These are phyloP conservation scores for Moringa oleifera DNA, from an alignment of 345 rosid species.

Conservation along the genomic window DNA sequence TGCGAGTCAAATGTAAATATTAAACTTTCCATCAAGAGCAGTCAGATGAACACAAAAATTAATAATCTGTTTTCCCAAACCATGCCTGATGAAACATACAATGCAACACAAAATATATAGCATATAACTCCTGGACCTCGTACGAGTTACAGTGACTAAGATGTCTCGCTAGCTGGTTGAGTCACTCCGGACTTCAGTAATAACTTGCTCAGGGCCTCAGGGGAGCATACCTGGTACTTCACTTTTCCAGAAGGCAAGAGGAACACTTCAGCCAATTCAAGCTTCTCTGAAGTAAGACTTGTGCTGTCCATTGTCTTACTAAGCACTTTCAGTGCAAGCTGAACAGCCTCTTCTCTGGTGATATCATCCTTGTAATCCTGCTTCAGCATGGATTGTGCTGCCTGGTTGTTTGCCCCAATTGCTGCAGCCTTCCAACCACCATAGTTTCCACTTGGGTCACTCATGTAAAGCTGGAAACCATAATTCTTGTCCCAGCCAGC, in stretches of 20 bases:
- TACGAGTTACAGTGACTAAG: no score
- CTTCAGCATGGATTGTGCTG: constrained; percentile 96
- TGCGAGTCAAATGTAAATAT: no score
- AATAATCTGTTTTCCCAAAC: no score
- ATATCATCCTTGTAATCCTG: constrained; percentile 95
- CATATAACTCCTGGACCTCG: no score
- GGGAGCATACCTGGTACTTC: constrained; percentile 82
- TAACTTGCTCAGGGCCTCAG: constrained; percentile 71
- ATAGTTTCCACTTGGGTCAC: constrained; percentile 95
- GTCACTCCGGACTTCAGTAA: constrained; percentile 74
- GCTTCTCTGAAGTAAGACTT: constrained; percentile 90
- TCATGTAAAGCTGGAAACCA: constrained; percentile 93
- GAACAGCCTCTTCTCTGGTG: constrained; percentile 80
- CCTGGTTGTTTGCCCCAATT: constrained; percentile 91
- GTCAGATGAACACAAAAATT: no score
- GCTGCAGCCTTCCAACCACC: constrained; percentile 99
- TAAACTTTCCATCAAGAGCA: no score
- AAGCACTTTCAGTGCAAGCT: constrained; percentile 86
- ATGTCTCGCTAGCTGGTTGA: constrained; percentile 68
- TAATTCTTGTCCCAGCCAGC: constrained; percentile 95
- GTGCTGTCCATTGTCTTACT: constrained; percentile 99
- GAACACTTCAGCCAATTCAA: constrained; percentile 84
- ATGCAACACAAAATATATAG: no score
- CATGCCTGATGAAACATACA: no score
- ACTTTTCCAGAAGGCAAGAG: constrained; percentile 71